These are phyloP conservation scores for Tylopilus rubrobrunneus DNA, from an alignment of 768 basidiomycete genomes.

Conservation along the genomic window DNA sequence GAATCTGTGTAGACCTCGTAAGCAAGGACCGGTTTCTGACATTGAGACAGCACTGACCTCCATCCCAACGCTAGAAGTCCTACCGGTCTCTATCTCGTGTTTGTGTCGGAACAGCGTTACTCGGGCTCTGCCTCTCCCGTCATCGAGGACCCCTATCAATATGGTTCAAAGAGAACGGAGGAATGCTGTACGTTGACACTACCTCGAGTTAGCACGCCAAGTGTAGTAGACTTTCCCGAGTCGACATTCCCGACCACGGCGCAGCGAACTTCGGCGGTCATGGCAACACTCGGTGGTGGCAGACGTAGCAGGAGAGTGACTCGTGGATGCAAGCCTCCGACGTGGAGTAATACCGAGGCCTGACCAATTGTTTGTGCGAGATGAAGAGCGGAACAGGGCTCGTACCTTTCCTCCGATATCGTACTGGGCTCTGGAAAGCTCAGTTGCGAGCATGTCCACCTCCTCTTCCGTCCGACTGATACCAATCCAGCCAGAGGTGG, in stretches of 20 bases:
- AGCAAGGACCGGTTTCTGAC: not conserved
- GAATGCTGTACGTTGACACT: constrained; percentile 21
- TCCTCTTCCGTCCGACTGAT: constrained; percentile 47
- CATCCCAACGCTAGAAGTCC: constrained; percentile 96
- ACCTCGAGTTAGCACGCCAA: constrained; percentile 95
- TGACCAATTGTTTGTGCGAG: constrained; percentile 22
- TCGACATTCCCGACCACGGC: constrained; percentile 96
- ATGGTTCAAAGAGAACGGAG: constrained; percentile 10
- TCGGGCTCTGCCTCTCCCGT: constrained; percentile 77
- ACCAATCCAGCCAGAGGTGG: constrained; percentile 55
- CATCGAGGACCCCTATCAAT: constrained; percentile 64
- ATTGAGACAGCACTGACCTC: constrained; percentile 58
- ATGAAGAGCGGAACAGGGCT: not conserved
- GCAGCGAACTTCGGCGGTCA: constrained; percentile 89
- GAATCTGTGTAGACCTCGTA: constrained; percentile 49
- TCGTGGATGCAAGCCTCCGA: constrained; percentile 46
- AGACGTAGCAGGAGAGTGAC: constrained; percentile 63
- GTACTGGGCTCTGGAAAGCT: constrained; percentile 51
- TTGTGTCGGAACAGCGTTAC: constrained; percentile 94
- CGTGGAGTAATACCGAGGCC: constrained; percentile 56
- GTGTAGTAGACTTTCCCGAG: constrained; percentile 90
- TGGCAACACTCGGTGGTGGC: constrained; percentile 69
- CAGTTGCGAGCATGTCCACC: constrained; percentile 42
- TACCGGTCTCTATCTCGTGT: constrained; percentile 93
- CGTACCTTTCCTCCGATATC: constrained; percentile 79